Evolutionary conservation across 495 filamentous ascomycete genomes (phyloP), one percentile per base, ranked within the genome.

Genomic region (Penicillium chermesinum): DNA sequence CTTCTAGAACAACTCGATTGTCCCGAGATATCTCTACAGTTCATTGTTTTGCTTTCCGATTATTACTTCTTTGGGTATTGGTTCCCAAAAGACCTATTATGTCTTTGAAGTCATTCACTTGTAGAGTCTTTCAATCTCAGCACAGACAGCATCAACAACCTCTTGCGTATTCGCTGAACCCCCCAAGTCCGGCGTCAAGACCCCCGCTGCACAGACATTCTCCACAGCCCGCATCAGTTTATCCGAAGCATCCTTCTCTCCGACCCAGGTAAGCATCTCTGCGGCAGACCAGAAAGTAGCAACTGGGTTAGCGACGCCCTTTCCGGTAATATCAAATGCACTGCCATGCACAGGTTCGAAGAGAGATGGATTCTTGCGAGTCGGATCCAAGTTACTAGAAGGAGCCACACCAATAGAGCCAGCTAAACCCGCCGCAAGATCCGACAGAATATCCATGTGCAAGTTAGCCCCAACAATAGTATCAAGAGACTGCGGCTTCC

Each of bases 291-390:
- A 84, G 53, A 85, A 79, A 4, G 81, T 80, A 6, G 71, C 83
- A 1, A 86, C 72, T 0, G 83, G 82, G 53, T 87, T 87, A 19
- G 83, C 83, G 37, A 67, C 35, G 0, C 81, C 82, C 57, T 83
- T 82, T 0, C 83, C 83, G 3, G 78, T 79, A 27, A 87, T 84
- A 58, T 86, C 83, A 19, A 81, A 82, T 2, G 80, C 79, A 22
- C 69, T 74, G 0, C 80, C 80, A 53, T 82, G 79, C 14, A 82
- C 80, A 7, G 79, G 78, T 62, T 83, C 79, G 49, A 83, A 83
- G 61, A 83, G 71, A 27, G 70, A 76, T 0, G 80, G 79, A 45
- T 73, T 72, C 53, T 70, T 53, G 15, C 79, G 57, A 13, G 75
- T 82, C 1, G 79, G 79, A 52, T 82, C 80, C 9, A 83, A 61